A percentile compares a stretch with the other conserved stretches of the same genome.
These are phyloP conservation scores for Dittrichia graveolens DNA, from an alignment of 129 eudicot species.

Conservation along the genomic window DNA sequence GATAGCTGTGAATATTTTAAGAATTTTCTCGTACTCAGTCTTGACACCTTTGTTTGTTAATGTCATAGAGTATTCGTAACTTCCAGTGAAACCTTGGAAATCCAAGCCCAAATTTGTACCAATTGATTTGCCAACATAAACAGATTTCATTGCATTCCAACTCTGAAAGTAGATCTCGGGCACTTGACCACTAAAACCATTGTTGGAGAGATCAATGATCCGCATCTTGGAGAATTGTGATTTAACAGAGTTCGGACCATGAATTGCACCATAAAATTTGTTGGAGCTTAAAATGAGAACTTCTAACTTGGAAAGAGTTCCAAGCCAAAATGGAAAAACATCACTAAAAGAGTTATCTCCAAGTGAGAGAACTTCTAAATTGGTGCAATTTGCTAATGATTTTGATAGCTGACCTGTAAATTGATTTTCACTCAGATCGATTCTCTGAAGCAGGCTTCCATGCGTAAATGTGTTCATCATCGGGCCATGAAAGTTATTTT, in stretches of 20 bases:
- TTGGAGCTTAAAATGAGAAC: conserved; percentile 22
- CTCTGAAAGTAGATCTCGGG: not conserved
- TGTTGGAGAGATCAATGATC: conserved; percentile 37
- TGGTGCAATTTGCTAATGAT: conserved; percentile 20
- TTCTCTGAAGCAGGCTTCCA: not conserved
- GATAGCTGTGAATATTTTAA: conserved; percentile 7
- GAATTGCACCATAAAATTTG: conserved; percentile 17
- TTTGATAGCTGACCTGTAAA: not conserved
- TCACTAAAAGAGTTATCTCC: conserved; percentile 15
- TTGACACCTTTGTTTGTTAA: conserved; percentile 17
- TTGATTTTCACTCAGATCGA: conserved; percentile 15
- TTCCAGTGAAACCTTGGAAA: not conserved
- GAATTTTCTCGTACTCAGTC: not conserved
- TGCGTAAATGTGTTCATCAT: not conserved
- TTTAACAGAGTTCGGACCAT: not conserved
- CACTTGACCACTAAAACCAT: conserved; percentile 24
- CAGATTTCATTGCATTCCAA: conserved; percentile 23
- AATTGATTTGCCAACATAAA: not conserved
- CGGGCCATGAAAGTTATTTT: conserved; percentile 10
- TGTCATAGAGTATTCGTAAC: not conserved
- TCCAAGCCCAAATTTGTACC: not conserved
- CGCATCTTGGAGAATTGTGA: conserved; percentile 8
- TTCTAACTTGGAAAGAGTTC: not conserved
- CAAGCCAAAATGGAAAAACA: conserved; percentile 20
- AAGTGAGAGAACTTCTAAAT: conserved; percentile 12